These are phyloP conservation scores for Boehmeria nivea DNA, from an alignment of 306 rosid species.

Conservation along the genomic window DNA sequence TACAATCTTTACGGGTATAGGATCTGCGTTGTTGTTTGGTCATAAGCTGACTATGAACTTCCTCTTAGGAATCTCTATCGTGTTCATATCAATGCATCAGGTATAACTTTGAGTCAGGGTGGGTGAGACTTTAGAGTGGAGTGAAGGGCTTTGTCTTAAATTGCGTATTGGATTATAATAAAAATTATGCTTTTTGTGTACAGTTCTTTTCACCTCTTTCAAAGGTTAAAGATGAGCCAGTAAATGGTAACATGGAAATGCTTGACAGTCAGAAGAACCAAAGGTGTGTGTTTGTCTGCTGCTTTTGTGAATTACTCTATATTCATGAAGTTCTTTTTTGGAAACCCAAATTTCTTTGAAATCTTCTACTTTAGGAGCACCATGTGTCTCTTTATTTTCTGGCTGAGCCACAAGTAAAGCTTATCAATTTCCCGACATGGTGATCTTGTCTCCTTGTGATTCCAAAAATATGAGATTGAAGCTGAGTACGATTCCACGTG, in stretches of 20 bases:
- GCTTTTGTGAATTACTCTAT: too few relatives aligned
- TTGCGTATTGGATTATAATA: slow-evolving; percentile 7
- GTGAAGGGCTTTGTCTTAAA: neutral
- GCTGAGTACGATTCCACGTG: neutral
- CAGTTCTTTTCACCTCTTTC: slow-evolving; percentile 91
- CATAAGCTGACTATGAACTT: slow-evolving; percentile 90
- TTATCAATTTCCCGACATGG: neutral
- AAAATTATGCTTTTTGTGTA: slow-evolving; percentile 8
- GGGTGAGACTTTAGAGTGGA: too few relatives aligned
- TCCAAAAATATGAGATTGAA: neutral
- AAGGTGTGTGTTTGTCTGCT: slow-evolving; percentile 53
- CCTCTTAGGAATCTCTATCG: slow-evolving; percentile 89
- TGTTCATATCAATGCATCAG: slow-evolving; percentile 99
- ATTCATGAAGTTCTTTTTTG: too few relatives aligned
- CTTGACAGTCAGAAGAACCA: slow-evolving; percentile 59
- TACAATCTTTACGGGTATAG: slow-evolving; percentile 96
- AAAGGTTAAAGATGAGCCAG: slow-evolving; percentile 60
- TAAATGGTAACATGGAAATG: slow-evolving; percentile 64
- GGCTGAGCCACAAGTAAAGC: too few relatives aligned
- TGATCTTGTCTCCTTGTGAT: too few relatives aligned
- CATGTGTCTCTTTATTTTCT: neutral
- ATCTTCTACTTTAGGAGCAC: neutral
- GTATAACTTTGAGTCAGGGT: slow-evolving; percentile 33
- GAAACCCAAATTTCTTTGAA: too few relatives aligned
- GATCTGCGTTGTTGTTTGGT: slow-evolving; percentile 88